Evolutionary conservation across 441 rosid genomes (phyloP).

Genomic region (Croton setiger): DNA sequence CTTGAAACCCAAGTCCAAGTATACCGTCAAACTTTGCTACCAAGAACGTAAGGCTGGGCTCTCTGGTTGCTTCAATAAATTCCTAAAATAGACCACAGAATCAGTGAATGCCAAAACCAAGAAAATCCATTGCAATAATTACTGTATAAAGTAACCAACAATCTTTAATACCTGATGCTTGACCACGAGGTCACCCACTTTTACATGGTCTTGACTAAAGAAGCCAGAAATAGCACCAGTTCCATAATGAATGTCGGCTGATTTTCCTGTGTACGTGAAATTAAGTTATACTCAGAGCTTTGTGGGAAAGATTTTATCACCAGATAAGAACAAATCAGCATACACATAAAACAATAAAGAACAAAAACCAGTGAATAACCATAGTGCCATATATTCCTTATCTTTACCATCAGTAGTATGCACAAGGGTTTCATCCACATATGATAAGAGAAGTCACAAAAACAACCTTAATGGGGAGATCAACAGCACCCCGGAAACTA

Average conservation of each 20-base stretch:
- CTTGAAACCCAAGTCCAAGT: slow-evolving; percentile 88
- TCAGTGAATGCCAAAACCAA: slow-evolving; percentile 1
- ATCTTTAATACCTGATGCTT: slow-evolving; percentile 49
- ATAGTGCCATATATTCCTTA: background rate
- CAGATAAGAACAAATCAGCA: background rate
- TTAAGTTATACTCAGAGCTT: slow-evolving; percentile 1
- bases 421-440: background rate
- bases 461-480: background rate
- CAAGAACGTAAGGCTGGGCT: slow-evolving; percentile 69
- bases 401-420: background rate
- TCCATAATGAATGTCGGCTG: slow-evolving; percentile 76
- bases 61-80: slow-evolving; percentile 80
- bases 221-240: slow-evolving; percentile 81
- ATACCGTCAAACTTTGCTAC: slow-evolving; percentile 84
- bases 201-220: slow-evolving; percentile 67
- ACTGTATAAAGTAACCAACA: slow-evolving; percentile 13
- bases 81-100: slow-evolving; percentile 37
- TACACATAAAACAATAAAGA: background rate
- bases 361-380: background rate
- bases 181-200: slow-evolving; percentile 67
- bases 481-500: background rate
- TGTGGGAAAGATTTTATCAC: background rate
- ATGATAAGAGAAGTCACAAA: background rate
- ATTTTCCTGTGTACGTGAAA: slow-evolving; percentile 43
- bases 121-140: background rate